Evolutionary conservation across 768 basidiomycete genomes (phyloP).

Genomic region (Russula compacta): DNA sequence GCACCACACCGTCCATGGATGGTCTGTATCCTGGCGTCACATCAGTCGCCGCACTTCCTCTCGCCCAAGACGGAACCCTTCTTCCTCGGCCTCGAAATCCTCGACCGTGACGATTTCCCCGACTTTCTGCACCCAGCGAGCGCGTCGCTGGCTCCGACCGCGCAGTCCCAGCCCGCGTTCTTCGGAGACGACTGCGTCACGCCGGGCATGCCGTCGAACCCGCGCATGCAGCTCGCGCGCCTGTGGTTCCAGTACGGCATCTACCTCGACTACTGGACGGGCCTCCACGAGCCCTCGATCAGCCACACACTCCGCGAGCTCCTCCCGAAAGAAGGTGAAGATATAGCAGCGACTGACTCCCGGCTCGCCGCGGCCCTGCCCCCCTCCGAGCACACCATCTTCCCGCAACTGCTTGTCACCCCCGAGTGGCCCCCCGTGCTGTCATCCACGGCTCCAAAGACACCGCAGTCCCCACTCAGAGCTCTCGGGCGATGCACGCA

Average conservation of each 20-base stretch:
- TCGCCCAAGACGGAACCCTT: constrained; percentile 40
- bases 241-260: constrained; percentile 52
- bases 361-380: constrained; percentile 22
- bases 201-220: constrained; percentile 54
- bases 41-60: constrained; percentile 44
- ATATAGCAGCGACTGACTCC: not conserved
- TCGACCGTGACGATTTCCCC: constrained; percentile 39
- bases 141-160: constrained; percentile 21
- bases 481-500: constrained; percentile 32
- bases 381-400: constrained; percentile 28
- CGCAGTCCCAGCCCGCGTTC: constrained; percentile 41
- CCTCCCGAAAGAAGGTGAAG: not conserved
- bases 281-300: constrained; percentile 35
- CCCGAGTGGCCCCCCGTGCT: constrained; percentile 38
- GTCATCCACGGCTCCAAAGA: constrained; percentile 42
- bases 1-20: too few relatives aligned
- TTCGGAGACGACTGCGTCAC: constrained; percentile 36
- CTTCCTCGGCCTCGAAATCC: constrained; percentile 45
- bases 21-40: not conserved
- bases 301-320: constrained; percentile 33
- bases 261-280: constrained; percentile 51
- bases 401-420: constrained; percentile 38
- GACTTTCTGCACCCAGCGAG: constrained; percentile 41
- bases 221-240: constrained; percentile 48
- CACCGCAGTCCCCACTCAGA: constrained; percentile 35